Evolutionary conservation across 352 stramenopile species (phyloP).

Genomic region (Pythium apleroticum): DNA sequence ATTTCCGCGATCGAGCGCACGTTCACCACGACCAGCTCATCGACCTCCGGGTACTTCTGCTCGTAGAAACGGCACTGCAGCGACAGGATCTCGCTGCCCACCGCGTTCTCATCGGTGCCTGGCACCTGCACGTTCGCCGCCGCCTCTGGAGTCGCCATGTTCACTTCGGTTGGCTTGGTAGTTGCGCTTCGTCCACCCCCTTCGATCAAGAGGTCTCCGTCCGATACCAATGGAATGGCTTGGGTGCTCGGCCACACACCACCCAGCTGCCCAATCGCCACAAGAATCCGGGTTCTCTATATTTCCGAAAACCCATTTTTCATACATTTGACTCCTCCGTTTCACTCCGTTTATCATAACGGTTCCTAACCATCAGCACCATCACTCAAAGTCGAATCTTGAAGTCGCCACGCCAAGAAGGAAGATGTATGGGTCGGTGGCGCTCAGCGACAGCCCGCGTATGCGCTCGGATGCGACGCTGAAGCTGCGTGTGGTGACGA

Average conservation of each 20-base stretch:
- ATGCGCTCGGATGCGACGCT: neutral
- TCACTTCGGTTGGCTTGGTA: slow-evolving; percentile 1
- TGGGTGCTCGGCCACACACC: slow-evolving; percentile 4
- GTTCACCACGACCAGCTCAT: slow-evolving; percentile 97
- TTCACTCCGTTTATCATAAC: neutral
- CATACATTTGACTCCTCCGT: too few species aligned
- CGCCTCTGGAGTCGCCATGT: slow-evolving; percentile 21
- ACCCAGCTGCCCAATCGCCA: slow-evolving; percentile 14
- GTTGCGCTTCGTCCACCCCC: neutral
- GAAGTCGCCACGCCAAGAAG: neutral
- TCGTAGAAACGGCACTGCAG: slow-evolving; percentile 92
- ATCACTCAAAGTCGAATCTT: slow-evolving; percentile 17
- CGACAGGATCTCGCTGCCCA: slow-evolving; percentile 70
- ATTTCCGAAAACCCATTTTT: slow-evolving; percentile 9
- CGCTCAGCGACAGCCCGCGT: slow-evolving; percentile 8
- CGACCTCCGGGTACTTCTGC: slow-evolving; percentile 95
- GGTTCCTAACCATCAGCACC: slow-evolving; percentile 1
- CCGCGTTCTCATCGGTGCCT: slow-evolving; percentile 41
- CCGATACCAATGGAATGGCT: slow-evolving; percentile 10
- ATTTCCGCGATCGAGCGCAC: slow-evolving; percentile 98
- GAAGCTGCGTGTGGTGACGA: slow-evolving; percentile 7
- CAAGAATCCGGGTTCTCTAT: slow-evolving; percentile 18
- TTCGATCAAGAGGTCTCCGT: neutral
- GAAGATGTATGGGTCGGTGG: slow-evolving; percentile 25
- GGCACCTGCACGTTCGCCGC: slow-evolving; percentile 24